Percentiles rank a stretch among this genome's conserved stretches.
phyloP scores from a whole-genome alignment of 1,284 basidiomycete genomes.

The Caloboletus firmus region DNA sequence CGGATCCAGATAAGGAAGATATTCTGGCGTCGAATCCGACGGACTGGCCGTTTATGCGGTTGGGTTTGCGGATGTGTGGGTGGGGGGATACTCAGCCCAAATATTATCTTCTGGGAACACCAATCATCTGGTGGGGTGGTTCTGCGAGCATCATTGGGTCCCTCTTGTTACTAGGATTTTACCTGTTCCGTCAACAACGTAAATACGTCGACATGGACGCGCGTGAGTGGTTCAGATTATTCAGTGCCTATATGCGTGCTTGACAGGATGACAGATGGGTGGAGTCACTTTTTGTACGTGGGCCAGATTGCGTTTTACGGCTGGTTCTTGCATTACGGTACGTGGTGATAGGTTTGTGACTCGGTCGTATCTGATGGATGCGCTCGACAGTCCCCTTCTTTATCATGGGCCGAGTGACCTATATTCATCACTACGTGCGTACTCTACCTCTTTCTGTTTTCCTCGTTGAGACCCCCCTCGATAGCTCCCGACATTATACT shows the following conservation, averaged over 20 bases:
- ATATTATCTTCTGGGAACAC: slow-evolving; percentile 93
- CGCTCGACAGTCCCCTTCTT: slow-evolving; percentile 78
- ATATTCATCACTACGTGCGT: slow-evolving; percentile 85
- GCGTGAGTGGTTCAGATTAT: slow-evolving; percentile 45
- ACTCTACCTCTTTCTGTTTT: background rate
- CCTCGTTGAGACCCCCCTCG: background rate
- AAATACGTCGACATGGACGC: slow-evolving; percentile 89
- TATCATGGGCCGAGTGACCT: slow-evolving; percentile 94
- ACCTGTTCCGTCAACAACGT: slow-evolving; percentile 83
- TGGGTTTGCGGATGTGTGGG: slow-evolving; percentile 95
- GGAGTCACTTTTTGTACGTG: slow-evolving; percentile 94
- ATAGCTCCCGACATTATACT: slow-evolving; percentile 92
- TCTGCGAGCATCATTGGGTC: slow-evolving; percentile 66
- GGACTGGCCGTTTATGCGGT: slow-evolving; percentile 92
- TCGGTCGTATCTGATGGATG: slow-evolving; percentile 8
- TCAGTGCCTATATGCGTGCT: background rate
- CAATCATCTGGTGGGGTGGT: slow-evolving; percentile 90
- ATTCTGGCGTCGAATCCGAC: slow-evolving; percentile 89
- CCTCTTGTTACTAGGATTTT: slow-evolving; percentile 58
- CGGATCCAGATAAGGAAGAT: slow-evolving; percentile 97
- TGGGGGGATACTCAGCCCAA: slow-evolving; percentile 90
- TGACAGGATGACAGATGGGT: slow-evolving; percentile 60
- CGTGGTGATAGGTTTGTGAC: slow-evolving; percentile 29
- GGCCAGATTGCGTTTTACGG: slow-evolving; percentile 89
- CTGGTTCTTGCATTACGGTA: slow-evolving; percentile 90